These are phyloP conservation scores for Penicillium taxi DNA, from an alignment of 495 filamentous ascomycete species.

Conservation along the genomic window DNA sequence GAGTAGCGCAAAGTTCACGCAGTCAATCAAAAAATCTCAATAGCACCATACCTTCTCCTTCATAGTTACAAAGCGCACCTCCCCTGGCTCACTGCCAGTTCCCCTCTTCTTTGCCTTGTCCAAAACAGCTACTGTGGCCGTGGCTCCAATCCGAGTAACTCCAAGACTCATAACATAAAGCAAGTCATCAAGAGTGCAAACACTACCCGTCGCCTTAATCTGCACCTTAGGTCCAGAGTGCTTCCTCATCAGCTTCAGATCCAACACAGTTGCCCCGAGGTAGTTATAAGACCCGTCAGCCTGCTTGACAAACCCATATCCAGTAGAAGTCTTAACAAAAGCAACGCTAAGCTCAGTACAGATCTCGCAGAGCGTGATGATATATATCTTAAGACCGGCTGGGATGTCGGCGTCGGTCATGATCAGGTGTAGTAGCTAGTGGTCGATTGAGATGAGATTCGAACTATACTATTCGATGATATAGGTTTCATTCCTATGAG, in stretches of 20 bases:
- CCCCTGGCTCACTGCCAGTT: constrained; percentile 30
- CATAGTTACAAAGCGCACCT: constrained; percentile 24
- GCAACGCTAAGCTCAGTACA: constrained; percentile 41
- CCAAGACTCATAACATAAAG: constrained; percentile 31
- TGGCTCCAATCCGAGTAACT: constrained; percentile 44
- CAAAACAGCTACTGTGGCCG: constrained; percentile 46
- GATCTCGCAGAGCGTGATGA: constrained; percentile 43
- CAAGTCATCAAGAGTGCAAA: constrained; percentile 31
- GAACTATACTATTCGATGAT: no score
- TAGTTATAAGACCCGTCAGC: constrained; percentile 43
- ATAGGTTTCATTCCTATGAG: no score
- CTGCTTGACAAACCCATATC: constrained; percentile 51
- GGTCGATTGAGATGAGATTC: no score
- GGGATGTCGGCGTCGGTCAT: constrained; percentile 49
- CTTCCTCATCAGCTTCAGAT: constrained; percentile 48
- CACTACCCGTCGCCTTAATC: constrained; percentile 51
- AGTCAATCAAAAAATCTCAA: no score
- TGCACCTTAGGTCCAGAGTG: constrained; percentile 36
- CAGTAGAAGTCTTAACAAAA: constrained; percentile 52
- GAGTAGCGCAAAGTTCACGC: no score
- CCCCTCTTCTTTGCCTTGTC: constrained; percentile 46
- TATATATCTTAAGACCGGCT: constrained; percentile 43
- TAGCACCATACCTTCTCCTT: constrained; percentile 17
- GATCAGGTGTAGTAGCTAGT: constrained; percentile 53
- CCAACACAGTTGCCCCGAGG: constrained; percentile 38